These are phyloP conservation scores for Melocanna baccifera DNA, from an alignment of 176 grass and related monocot genomes.

Conservation along the genomic window DNA sequence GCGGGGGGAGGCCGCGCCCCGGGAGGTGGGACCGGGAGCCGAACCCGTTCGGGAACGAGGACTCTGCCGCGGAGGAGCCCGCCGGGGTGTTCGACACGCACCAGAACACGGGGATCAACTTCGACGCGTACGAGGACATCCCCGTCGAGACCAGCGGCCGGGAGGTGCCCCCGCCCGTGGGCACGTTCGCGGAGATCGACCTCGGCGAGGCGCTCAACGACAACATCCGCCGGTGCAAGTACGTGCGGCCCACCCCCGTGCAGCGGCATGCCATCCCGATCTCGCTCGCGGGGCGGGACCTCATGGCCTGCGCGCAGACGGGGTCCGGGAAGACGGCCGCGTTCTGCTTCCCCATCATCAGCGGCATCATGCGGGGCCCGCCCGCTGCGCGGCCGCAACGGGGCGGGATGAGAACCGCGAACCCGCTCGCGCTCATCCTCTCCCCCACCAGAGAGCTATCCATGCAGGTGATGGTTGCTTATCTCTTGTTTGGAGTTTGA, in stretches of 20 bases:
- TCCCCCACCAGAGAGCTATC: constrained; percentile 98
- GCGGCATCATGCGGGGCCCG: constrained; percentile 69
- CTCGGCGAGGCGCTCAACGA: constrained; percentile 74
- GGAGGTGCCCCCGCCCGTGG: constrained; percentile 66
- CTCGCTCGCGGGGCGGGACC: constrained; percentile 62
- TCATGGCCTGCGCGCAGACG: constrained; percentile 95
- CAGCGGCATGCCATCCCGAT: constrained; percentile 92
- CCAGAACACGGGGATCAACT: constrained; percentile 88
- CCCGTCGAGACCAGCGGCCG: constrained; percentile 80
- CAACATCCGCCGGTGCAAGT: constrained; percentile 84
- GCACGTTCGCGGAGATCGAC: constrained; percentile 84
- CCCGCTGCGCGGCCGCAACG: constrained; percentile 19
- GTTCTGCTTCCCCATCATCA: constrained; percentile 95
- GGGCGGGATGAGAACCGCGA: constrained; percentile 50
- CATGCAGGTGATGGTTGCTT: constrained; percentile 47
- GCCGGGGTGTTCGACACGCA: constrained; percentile 32
- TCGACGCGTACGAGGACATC: constrained; percentile 94
- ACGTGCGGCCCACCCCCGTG: constrained; percentile 88
- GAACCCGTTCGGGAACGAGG: constrained; percentile 67
- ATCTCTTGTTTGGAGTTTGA: not conserved
- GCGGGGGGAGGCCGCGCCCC: not conserved
- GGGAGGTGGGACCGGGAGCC: constrained; percentile 62
- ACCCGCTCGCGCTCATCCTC: constrained; percentile 72
- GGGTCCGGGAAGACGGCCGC: constrained; percentile 90
- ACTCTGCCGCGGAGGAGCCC: not conserved